Percentiles rank a stretch among this genome's conserved stretches.
Conservation (phyloP, 768 basidiomycete species). For the Floccularia luteovirens region DNA sequence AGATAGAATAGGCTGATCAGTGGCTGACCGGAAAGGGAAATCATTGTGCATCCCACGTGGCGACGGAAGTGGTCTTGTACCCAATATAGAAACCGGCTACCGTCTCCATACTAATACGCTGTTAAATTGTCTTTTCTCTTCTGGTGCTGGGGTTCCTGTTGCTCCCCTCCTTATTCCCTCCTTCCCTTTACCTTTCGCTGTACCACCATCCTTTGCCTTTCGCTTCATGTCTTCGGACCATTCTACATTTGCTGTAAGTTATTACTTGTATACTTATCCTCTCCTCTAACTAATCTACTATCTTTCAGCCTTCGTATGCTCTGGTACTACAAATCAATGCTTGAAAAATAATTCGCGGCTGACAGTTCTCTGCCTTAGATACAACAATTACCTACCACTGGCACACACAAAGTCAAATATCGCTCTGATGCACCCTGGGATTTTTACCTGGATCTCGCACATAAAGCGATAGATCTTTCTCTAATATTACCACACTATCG, state of each 20-base stretch:
- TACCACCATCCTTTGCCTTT: no score
- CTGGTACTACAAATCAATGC: no score
- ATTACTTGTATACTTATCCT: no score
- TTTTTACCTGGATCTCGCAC: slow-evolving; percentile 47
- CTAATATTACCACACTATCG: slow-evolving; percentile 75
- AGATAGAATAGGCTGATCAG: slow-evolving; percentile 20
- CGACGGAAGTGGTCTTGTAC: slow-evolving; percentile 15
- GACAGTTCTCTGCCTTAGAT: no score
- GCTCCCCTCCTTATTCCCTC: slow-evolving; percentile 5
- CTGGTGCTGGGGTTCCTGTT: background rate
- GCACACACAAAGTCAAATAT: slow-evolving; percentile 62
- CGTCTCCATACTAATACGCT: slow-evolving; percentile 20
- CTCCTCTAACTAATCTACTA: no score
- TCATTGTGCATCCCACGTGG: slow-evolving; percentile 22
- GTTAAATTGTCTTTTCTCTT: slow-evolving; percentile 8
- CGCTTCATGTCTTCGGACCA: no score
- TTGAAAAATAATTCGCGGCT: no score
- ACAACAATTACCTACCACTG: slow-evolving; percentile 26
- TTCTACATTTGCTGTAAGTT: no score
- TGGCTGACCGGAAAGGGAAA: slow-evolving; percentile 17
- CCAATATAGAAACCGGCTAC: slow-evolving; percentile 16
- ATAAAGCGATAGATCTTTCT: slow-evolving; percentile 51
- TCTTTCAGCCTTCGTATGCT: no score
- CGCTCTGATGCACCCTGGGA: slow-evolving; percentile 56
- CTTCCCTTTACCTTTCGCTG: no score